Base-by-base conservation (phyloP, 2,329 filamentous ascomycete species). In the Xylaria sp. region DNA sequence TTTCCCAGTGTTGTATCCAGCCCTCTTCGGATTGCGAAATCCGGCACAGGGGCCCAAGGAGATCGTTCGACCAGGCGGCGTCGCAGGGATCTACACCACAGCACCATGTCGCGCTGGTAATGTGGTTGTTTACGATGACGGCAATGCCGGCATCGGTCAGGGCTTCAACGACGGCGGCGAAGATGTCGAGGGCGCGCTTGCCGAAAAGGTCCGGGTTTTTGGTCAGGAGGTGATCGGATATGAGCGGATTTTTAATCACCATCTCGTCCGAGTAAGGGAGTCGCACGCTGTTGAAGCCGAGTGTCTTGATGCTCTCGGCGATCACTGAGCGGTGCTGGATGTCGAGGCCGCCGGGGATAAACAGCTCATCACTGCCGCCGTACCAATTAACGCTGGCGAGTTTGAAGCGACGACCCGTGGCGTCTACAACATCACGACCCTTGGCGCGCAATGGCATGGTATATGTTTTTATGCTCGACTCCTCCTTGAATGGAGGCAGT, bases 231-330 rank as follows among this genome's bases (percentile, higher is more conserved):
- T 78, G 72, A 2, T 75, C 73, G 18, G 80, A 73, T 52, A 88
- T 76, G 23, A 76, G 68, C 0, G 85, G 85, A 67, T 89, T 87
- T 19, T 74, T 68, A 37, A 80, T 78, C 54, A 89, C 85, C 74
- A 89, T 78, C 74, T 89, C 86, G 72, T 90, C 86, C 16, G 84
- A 80, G 73, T 89, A 89, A 2, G 86, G 86, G 52, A 89, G 73
- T 2, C 86, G 79, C 52, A 89, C 86, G 68, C 85, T 87, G 75
- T 89, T 89, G 78, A 89, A 89, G 11, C 86, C 86, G 58, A 89
- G 75, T 8, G 70, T 69, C 56, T 80, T 79, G 69, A 89, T 87
- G 13, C 81, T 82, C 62, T 74, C 68, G 3, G 85, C 84, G 63
- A 89, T 88, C 18, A 78, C 76, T 58, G 75, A 76, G 44, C 86